Conservation (phyloP, 2,329 filamentous ascomycete genomes). For the Fusarium sp. region DNA sequence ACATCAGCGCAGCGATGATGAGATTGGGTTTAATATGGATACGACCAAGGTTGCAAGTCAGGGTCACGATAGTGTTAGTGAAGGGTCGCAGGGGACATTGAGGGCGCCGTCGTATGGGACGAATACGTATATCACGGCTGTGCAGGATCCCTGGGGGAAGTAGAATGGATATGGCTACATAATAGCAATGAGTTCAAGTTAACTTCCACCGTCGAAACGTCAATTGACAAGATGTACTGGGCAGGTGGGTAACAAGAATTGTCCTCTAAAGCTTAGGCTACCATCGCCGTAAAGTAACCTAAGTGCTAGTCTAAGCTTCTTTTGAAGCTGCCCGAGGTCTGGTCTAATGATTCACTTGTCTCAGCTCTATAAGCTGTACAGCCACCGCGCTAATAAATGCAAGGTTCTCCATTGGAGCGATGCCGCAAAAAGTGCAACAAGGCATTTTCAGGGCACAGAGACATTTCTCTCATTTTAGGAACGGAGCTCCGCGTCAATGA, state of each 20-base stretch:
- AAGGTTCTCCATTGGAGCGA: background rate
- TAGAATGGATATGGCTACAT: background rate
- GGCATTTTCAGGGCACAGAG: background rate
- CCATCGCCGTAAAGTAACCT: background rate
- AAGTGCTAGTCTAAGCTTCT: background rate
- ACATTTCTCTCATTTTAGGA: too few relatives aligned
- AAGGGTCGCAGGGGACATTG: background rate
- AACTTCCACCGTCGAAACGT: too few relatives aligned
- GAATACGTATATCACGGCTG: slow-evolving; percentile 3
- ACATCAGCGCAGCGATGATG: background rate
- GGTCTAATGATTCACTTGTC: too few relatives aligned
- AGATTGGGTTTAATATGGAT: slow-evolving; percentile 2
- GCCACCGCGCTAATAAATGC: background rate
- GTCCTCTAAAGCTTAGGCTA: too few relatives aligned
- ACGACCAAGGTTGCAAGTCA: background rate
- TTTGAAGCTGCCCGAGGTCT: too few relatives aligned
- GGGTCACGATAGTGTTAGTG: background rate
- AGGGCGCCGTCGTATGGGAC: slow-evolving; percentile 8
- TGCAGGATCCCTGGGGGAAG: background rate
- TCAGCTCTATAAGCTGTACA: background rate
- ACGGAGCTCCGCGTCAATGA: too few relatives aligned
- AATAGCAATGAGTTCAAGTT: too few relatives aligned
- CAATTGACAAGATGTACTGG: too few relatives aligned
- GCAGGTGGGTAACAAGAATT: too few relatives aligned
- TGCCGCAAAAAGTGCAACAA: background rate